A percentile compares a stretch with the other conserved stretches of the same genome.
Conservation (phyloP, 352 stramenopile genomes). For the Vaucheria bursata region DNA sequence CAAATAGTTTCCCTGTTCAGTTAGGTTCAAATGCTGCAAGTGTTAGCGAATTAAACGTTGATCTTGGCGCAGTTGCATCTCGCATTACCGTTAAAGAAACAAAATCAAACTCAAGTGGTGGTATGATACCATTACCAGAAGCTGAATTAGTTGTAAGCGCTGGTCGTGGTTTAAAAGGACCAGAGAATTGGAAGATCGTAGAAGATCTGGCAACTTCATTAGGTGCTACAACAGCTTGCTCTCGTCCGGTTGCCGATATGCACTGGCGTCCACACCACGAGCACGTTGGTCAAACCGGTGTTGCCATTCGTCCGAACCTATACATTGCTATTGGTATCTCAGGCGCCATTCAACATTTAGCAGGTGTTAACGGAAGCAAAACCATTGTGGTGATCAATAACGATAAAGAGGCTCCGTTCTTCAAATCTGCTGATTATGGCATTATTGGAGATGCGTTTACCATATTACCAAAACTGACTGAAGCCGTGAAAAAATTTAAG, state of each 20-base stretch:
- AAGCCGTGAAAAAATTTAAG: too few relatives aligned
- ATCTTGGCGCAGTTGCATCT: too few relatives aligned
- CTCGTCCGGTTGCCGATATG: constrained; percentile 90
- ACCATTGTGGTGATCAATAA: constrained; percentile 99
- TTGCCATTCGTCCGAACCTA: constrained; percentile 13
- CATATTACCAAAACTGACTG: constrained; percentile 81
- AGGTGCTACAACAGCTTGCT: constrained; percentile 85
- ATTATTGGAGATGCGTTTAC: constrained; percentile 95
- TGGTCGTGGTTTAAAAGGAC: constrained; percentile 88
- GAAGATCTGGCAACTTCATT: constrained; percentile 95
- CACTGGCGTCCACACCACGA: too few relatives aligned
- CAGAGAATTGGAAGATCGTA: constrained; percentile 94
- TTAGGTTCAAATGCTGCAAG: too few relatives aligned
- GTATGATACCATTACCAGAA: too few relatives aligned
- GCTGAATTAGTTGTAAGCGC: too few relatives aligned
- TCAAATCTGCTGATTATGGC: constrained; percentile 96
- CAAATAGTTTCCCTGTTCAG: too few relatives aligned
- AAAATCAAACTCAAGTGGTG: too few relatives aligned
- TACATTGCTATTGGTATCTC: constrained; percentile 77
- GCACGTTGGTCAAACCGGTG: too few relatives aligned
- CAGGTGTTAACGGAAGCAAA: constrained; percentile 98
- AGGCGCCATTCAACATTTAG: constrained; percentile 97
- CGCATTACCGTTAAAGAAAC: too few relatives aligned
- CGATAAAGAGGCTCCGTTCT: constrained; percentile 97
- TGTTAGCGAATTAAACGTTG: too few relatives aligned